A percentile compares a stretch with the other conserved stretches of the same genome.
phyloP scores from a whole-genome alignment of 176 grass and related monocot species.

The Pontederia paniculata region DNA sequence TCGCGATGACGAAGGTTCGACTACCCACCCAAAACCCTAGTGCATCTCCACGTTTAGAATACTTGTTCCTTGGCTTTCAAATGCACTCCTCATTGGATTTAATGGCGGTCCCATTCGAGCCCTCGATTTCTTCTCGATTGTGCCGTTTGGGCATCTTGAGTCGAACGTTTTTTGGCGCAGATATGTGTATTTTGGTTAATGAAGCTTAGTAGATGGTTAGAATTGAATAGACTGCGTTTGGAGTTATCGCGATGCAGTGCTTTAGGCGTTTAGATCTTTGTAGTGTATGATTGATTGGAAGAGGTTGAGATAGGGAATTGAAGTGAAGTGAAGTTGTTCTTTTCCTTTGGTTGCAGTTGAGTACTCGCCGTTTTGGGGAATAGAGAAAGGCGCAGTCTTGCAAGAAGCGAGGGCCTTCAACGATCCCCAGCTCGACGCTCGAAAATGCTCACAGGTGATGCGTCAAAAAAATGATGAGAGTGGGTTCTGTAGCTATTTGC shows the following conservation, averaged over 20 bases:
- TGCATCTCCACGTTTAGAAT: not conserved
- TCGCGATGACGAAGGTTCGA: conserved; percentile 88
- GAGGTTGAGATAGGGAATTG: too few relatives aligned
- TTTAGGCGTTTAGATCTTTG: conserved; percentile 1
- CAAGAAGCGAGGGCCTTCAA: conserved; percentile 96
- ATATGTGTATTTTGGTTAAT: not conserved
- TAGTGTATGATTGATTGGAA: not conserved
- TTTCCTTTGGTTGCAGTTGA: conserved; percentile 51
- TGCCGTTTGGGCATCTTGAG: too few relatives aligned
- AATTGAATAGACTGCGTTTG: not conserved
- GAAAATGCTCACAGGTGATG: conserved; percentile 89
- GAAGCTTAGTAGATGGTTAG: not conserved
- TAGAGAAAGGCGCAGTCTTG: conserved; percentile 96
- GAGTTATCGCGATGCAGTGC: not conserved
- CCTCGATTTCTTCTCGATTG: too few relatives aligned
- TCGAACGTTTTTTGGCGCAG: too few relatives aligned
- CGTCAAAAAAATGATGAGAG: too few relatives aligned
- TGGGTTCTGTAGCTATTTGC: too few relatives aligned
- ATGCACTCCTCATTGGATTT: too few relatives aligned
- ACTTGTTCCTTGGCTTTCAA: too few relatives aligned
- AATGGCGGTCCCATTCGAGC: too few relatives aligned
- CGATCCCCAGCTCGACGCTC: conserved; percentile 84
- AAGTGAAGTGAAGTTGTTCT: too few relatives aligned
- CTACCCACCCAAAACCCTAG: not conserved
- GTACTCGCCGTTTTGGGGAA: conserved; percentile 89